Evolutionary conservation across 768 basidiomycete species (phyloP).

Genomic region (Phanerodontia chrysosporium): DNA sequence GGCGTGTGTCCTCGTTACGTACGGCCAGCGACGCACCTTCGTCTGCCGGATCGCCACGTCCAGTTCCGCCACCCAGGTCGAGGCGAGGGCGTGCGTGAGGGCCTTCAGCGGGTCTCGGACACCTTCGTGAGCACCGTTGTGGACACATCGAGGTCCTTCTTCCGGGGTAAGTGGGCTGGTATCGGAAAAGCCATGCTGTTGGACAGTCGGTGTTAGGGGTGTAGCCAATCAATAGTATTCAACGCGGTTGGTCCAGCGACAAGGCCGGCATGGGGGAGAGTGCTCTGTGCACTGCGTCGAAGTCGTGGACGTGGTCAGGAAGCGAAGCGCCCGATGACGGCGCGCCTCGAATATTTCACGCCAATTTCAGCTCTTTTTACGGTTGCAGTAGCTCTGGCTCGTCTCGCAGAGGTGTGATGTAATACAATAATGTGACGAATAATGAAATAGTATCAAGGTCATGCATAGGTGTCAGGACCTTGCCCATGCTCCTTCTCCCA

Average conservation of each 20-base stretch:
- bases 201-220: neutral
- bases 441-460: neutral
- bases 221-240: neutral
- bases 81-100: constrained; percentile 55
- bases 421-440: too few species aligned
- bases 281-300: neutral
- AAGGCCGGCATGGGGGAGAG: neutral
- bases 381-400: too few species aligned
- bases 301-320: neutral
- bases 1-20: constrained; percentile 8
- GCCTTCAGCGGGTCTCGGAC: constrained; percentile 54
- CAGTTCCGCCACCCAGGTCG: constrained; percentile 69
- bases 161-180: constrained; percentile 69
- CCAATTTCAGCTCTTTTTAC: neutral
- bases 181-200: constrained; percentile 66
- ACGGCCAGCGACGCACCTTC: constrained; percentile 46
- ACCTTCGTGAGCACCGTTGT: constrained; percentile 69
- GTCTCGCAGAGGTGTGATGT: too few species aligned
- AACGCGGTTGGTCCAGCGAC: neutral
- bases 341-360: neutral
- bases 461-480: neutral
- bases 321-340: constrained; percentile 1
- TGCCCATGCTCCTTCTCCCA: constrained; percentile 41
- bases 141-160: constrained; percentile 58
- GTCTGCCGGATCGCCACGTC: constrained; percentile 66